Conservation (phyloP, 1,139 yeast genomes). For the Ogataea hybrid region DNA sequence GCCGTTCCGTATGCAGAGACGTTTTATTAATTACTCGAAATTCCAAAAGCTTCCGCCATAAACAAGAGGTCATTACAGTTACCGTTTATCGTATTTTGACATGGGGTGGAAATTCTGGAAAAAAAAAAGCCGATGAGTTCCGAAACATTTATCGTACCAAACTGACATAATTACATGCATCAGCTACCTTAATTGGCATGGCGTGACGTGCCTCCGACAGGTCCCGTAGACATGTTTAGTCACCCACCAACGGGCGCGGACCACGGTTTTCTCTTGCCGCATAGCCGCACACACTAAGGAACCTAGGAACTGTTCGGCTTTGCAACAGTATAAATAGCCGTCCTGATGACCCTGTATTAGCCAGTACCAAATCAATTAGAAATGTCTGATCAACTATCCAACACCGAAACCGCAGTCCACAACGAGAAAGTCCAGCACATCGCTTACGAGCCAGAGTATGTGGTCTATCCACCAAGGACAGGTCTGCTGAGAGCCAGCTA, state of each 20-base stretch:
- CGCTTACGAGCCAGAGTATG: too few species aligned
- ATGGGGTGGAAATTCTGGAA: not conserved
- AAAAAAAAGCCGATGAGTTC: constrained; percentile 1
- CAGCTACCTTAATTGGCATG: not conserved
- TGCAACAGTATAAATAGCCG: constrained; percentile 3
- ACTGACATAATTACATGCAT: not conserved
- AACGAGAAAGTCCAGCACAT: constrained; percentile 8
- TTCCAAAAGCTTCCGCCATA: too few species aligned
- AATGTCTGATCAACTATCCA: constrained; percentile 22
- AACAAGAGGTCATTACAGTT: too few species aligned
- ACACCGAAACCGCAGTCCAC: constrained; percentile 22
- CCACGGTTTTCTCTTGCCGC: not conserved
- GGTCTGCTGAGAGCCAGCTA: too few species aligned
- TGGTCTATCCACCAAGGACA: too few species aligned
- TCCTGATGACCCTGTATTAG: not conserved
- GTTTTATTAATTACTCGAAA: too few species aligned
- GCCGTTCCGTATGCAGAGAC: too few species aligned
- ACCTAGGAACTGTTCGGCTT: not conserved
- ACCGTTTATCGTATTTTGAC: too few species aligned
- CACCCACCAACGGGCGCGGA: not conserved
- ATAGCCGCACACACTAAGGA: not conserved
- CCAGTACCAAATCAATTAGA: too few species aligned
- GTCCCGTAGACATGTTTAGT: not conserved
- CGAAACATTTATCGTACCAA: not conserved
- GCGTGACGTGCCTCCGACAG: not conserved